Percentiles rank a stretch among this genome's conserved stretches.
Evolutionary conservation across 2,329 filamentous ascomycete genomes (phyloP).

Genomic region (Hirsutella thompsonii): DNA sequence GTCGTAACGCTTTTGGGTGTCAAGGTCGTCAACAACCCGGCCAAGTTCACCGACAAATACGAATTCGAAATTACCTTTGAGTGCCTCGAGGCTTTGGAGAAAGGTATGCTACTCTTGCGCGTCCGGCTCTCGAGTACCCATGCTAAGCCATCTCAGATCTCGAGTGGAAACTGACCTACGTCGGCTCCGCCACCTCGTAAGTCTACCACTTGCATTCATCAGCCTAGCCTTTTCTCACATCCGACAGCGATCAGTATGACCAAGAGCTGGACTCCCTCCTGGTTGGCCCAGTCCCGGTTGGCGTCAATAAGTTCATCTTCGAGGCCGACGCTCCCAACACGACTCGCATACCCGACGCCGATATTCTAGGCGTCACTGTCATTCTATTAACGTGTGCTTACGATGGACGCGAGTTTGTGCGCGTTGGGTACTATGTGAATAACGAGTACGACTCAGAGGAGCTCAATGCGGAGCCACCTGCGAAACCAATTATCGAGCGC

Average conservation of each 20-base stretch:
- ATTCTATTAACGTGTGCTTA: constrained; percentile 94
- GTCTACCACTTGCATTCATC: constrained; percentile 20
- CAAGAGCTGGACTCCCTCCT: constrained; percentile 96
- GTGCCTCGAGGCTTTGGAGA: constrained; percentile 86
- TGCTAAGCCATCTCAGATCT: constrained; percentile 50
- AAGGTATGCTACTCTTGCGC: constrained; percentile 42
- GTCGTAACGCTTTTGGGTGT: constrained; percentile 93
- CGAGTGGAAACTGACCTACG: constrained; percentile 98
- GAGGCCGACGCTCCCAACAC: constrained; percentile 89
- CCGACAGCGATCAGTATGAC: constrained; percentile 75
- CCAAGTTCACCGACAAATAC: constrained; percentile 83
- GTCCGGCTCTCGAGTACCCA: constrained; percentile 1
- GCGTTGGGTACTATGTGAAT: constrained; percentile 98
- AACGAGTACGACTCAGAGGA: constrained; percentile 96
- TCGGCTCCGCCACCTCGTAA: constrained; percentile 94
- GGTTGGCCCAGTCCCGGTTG: constrained; percentile 92
- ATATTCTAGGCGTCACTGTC: constrained; percentile 94
- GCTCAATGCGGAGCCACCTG: constrained; percentile 75
- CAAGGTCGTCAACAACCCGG: constrained; percentile 93
- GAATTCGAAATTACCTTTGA: constrained; percentile 99
- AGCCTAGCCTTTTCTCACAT: constrained; percentile 9
- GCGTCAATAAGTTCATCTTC: constrained; percentile 98
- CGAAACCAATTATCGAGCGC: constrained; percentile 86
- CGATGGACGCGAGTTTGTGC: constrained; percentile 91
- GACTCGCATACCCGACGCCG: constrained; percentile 79